Percentiles rank a stretch among this genome's conserved stretches.
Conservation (phyloP, 192 early-diverging fungal genomes). For the Jimgerdemannia lactiflua region DNA sequence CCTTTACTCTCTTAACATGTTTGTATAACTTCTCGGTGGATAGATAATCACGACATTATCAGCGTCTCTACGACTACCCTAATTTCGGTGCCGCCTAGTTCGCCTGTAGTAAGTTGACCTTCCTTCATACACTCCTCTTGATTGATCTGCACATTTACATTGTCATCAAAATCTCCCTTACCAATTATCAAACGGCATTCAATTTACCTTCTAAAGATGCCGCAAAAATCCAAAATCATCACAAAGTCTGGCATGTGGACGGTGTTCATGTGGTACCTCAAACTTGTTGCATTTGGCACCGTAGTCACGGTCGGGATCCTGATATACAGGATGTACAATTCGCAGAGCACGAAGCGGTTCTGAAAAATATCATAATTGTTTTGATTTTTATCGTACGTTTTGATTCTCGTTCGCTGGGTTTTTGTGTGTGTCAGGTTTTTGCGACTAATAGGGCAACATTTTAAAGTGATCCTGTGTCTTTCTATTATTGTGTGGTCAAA, state of each 20-base stretch:
- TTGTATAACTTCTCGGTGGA: background rate
- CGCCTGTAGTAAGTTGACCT: constrained; percentile 10
- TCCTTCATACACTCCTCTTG: background rate
- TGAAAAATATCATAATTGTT: background rate
- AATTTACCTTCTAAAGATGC: background rate
- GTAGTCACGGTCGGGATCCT: background rate
- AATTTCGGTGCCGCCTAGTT: constrained; percentile 10
- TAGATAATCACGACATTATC: constrained; percentile 47
- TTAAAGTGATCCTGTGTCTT: too few species aligned
- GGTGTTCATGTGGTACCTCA: background rate
- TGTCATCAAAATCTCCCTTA: background rate
- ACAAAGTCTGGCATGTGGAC: background rate
- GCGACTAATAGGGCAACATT: too few species aligned
- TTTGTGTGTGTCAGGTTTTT: too few species aligned
- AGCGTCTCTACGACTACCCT: constrained; percentile 34
- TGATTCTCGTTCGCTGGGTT: too few species aligned
- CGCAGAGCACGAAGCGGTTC: background rate
- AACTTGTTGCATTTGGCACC: background rate
- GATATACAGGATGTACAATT: background rate
- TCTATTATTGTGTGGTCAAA: too few species aligned
- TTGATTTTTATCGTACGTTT: background rate
- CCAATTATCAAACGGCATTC: too few species aligned
- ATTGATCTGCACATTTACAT: background rate
- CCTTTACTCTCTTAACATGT: too few species aligned
- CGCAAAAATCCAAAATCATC: background rate